Percentiles rank a stretch among this genome's conserved stretches.
These are phyloP conservation scores for Wickerhamomyces kurtzmanii DNA, from an alignment of 805 yeast species.

Conservation along the genomic window DNA sequence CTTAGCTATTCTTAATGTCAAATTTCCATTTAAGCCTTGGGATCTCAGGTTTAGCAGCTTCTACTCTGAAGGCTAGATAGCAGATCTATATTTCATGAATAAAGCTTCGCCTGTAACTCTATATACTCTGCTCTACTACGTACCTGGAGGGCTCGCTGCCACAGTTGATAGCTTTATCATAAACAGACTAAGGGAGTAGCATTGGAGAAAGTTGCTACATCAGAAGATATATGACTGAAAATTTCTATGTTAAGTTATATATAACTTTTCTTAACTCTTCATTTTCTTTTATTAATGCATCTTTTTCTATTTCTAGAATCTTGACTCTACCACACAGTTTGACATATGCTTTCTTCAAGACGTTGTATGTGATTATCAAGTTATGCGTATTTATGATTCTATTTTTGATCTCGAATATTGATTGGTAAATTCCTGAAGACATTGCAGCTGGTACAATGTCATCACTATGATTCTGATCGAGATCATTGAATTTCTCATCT, in stretches of 20 bases:
- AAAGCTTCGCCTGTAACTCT: background rate
- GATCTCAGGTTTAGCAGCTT: too few relatives aligned
- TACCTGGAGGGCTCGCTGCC: background rate
- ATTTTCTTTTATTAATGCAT: constrained; percentile 25
- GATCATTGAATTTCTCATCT: constrained; percentile 2
- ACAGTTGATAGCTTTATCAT: background rate
- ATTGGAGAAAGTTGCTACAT: background rate
- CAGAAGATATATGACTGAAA: background rate
- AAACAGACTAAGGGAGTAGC: constrained; percentile 1
- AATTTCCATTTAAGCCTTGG: too few relatives aligned
- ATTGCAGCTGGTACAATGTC: background rate
- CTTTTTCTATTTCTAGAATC: constrained; percentile 26
- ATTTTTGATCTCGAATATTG: constrained; percentile 21
- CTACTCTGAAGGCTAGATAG: too few relatives aligned
- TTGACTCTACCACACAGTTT: constrained; percentile 22
- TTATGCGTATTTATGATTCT: constrained; percentile 22
- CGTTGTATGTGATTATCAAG: constrained; percentile 19
- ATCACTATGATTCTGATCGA: constrained; percentile 5
- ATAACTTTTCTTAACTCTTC: constrained; percentile 21
- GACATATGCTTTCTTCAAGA: constrained; percentile 21
- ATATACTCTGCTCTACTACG: background rate
- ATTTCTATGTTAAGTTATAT: constrained; percentile 11
- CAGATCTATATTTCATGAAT: too few relatives aligned
- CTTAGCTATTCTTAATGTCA: too few relatives aligned
- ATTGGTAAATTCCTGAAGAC: constrained; percentile 12